Evolutionary conservation across 139 green algal species (phyloP).

Genomic region (Edaphochlamys debaryana): DNA sequence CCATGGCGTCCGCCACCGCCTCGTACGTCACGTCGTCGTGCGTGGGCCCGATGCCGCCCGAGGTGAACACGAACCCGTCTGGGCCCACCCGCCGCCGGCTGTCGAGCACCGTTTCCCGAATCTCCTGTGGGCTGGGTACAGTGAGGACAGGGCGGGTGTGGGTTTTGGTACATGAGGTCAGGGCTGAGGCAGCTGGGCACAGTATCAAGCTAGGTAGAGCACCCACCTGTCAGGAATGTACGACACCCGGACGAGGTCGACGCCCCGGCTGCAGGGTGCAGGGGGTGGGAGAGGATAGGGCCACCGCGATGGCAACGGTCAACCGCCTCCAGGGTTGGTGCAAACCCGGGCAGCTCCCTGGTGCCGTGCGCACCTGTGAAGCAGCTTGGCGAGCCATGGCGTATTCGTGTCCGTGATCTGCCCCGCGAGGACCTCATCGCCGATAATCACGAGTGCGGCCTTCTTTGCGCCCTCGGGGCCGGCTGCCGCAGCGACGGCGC

Average conservation of each 20-base stretch:
- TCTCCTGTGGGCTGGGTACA: too few relatives aligned
- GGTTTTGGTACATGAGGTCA: too few relatives aligned
- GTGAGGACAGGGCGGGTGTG: too few relatives aligned
- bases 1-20: constrained; percentile 39
- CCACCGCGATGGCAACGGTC: too few relatives aligned
- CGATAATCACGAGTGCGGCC: constrained; percentile 51
- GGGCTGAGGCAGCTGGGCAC: too few relatives aligned
- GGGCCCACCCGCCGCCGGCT: constrained; percentile 66
- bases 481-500: background rate
- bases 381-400: constrained; percentile 77
- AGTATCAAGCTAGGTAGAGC: too few relatives aligned
- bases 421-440: constrained; percentile 73
- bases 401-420: constrained; percentile 79
- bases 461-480: background rate
- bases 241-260: constrained; percentile 78
- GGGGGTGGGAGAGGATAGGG: too few relatives aligned
- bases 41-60: constrained; percentile 85
- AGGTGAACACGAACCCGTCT: constrained; percentile 77
- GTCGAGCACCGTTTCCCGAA: constrained; percentile 61
- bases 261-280: constrained; percentile 59
- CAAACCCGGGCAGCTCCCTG: too few relatives aligned
- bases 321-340: too few relatives aligned
- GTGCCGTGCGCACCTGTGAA: constrained; percentile 69
- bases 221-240: constrained; percentile 71
- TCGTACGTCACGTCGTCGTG: constrained; percentile 88